Base-by-base conservation (phyloP, 192 early-diverging fungal genomes). In the Diversispora eburnea region DNA sequence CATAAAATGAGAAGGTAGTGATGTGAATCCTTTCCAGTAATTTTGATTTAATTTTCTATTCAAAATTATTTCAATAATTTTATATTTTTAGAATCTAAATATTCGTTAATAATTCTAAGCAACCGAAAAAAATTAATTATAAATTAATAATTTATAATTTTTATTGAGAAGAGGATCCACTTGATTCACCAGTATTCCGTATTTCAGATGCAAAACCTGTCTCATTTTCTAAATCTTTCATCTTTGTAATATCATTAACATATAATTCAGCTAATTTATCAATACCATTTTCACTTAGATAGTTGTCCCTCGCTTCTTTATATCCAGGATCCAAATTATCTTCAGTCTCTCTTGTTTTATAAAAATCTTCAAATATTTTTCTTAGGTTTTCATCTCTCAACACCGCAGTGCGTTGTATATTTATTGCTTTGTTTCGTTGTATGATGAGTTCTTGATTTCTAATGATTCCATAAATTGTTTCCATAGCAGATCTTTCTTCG, bases 321-420 rank as follows among this genome's bases (percentile, higher is more conserved):
- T 73, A 73, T 54, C 13, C 48, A 17, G 60, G 39, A 56, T 73
- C 72, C 22, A 33, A 19, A 7, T 17, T 56, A 33, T 73, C 47
- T 39, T 64, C 61, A 0, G 33, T 56, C 22, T 64, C 72, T 20
- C 42, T 8, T 42, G 25, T 47, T 54, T 73, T 73, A 45, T 64
- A 73, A 65, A 33, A 64, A 33, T 73, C 51, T 4, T 49, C 51
- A 64, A 45, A 73, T 5, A 56, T 10, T 17, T 25, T 73, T 45
- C 72, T 47, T 52, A 73, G 43, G 5, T 52, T 43, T 10, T 42
- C 42, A 73, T 73, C 72, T 41, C 61, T 62, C 20, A 73, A 54
- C 25, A 64, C 20, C 3, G 61, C 51, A 10, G 61, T 43, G 15
- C 72, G 60, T 63, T 73, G 72, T 15, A 73, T n/a, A 8, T 17